A percentile compares a stretch with the other conserved stretches of the same genome.
phyloP scores from a whole-genome alignment of 2,329 filamentous ascomycete species.

The Ceratocystis albifundus region DNA sequence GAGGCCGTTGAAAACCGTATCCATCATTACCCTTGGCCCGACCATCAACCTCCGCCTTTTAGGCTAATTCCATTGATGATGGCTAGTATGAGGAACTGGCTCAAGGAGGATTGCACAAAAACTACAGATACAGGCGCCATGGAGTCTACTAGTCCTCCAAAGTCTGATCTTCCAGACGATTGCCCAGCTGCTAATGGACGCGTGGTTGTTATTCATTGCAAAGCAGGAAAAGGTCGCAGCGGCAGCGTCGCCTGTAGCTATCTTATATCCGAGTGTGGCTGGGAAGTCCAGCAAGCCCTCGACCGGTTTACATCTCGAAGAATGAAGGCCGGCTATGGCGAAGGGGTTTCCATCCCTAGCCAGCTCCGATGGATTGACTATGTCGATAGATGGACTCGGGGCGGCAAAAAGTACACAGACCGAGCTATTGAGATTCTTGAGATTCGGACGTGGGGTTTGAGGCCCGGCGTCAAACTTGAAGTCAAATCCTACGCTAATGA shows the following conservation, averaged over 20 bases:
- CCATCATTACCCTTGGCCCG: slow-evolving; percentile 88
- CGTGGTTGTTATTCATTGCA: slow-evolving; percentile 89
- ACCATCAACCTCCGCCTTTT: slow-evolving; percentile 94
- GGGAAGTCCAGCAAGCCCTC: slow-evolving; percentile 43
- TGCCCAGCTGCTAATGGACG: slow-evolving; percentile 19
- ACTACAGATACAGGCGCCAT: background rate
- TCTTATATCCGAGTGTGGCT: slow-evolving; percentile 71
- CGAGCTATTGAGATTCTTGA: slow-evolving; percentile 74
- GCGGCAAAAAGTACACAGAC: slow-evolving; percentile 70
- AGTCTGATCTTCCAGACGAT: slow-evolving; percentile 19
- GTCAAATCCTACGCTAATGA: slow-evolving; percentile 82
- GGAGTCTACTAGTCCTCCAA: background rate
- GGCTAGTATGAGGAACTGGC: slow-evolving; percentile 85
- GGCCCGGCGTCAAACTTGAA: slow-evolving; percentile 76
- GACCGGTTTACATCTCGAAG: slow-evolving; percentile 60
- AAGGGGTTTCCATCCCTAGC: slow-evolving; percentile 84
- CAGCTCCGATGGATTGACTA: slow-evolving; percentile 82
- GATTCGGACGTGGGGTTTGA: slow-evolving; percentile 78
- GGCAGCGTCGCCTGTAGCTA: slow-evolving; percentile 83
- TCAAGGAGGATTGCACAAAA: slow-evolving; percentile 36
- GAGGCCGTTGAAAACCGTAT: slow-evolving; percentile 74
- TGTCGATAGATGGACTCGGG: slow-evolving; percentile 70
- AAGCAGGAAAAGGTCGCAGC: slow-evolving; percentile 88
- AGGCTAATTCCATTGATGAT: slow-evolving; percentile 76
- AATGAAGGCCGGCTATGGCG: slow-evolving; percentile 81